These are phyloP conservation scores for Osmanthus fragrans DNA, from an alignment of 257 asterid genomes.

Conservation along the genomic window DNA sequence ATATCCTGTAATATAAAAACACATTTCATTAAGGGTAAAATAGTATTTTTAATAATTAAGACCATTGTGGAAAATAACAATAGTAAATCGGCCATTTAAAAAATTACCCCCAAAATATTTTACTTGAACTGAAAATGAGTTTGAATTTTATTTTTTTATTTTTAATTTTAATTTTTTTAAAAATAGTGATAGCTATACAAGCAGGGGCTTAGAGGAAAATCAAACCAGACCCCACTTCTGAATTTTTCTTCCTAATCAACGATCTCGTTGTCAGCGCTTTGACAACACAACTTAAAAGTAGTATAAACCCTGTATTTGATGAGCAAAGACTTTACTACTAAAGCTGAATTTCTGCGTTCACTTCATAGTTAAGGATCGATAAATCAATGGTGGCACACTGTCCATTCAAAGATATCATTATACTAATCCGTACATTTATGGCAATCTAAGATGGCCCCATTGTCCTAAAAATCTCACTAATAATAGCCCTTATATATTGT, in stretches of 20 bases:
- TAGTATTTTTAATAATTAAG: too few relatives aligned
- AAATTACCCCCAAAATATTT: too few relatives aligned
- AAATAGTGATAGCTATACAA: too few relatives aligned
- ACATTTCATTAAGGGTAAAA: too few relatives aligned
- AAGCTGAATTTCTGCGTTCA: slow-evolving; percentile 9
- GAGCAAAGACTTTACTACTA: slow-evolving; percentile 22
- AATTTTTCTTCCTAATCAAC: slow-evolving; percentile 16
- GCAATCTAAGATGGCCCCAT: slow-evolving; percentile 24
- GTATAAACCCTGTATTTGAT: neutral
- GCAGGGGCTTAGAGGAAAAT: too few relatives aligned
- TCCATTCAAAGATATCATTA: slow-evolving; percentile 17
- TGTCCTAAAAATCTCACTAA: slow-evolving; percentile 8
- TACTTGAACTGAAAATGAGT: too few relatives aligned
- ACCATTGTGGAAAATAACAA: too few relatives aligned
- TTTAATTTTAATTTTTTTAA: too few relatives aligned
- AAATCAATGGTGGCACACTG: neutral
- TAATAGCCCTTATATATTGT: slow-evolving; percentile 15
- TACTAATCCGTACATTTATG: slow-evolving; percentile 33
- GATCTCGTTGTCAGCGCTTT: slow-evolving; percentile 28
- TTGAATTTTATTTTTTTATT: too few relatives aligned
- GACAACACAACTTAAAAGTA: slow-evolving; percentile 33
- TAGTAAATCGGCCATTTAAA: too few relatives aligned
- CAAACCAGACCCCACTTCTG: neutral
- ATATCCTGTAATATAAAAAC: too few relatives aligned
- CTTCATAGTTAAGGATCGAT: slow-evolving; percentile 16